Evolutionary conservation across 2,329 filamentous ascomycete species (phyloP).

Genomic region (Orbilia ellipsospora): DNA sequence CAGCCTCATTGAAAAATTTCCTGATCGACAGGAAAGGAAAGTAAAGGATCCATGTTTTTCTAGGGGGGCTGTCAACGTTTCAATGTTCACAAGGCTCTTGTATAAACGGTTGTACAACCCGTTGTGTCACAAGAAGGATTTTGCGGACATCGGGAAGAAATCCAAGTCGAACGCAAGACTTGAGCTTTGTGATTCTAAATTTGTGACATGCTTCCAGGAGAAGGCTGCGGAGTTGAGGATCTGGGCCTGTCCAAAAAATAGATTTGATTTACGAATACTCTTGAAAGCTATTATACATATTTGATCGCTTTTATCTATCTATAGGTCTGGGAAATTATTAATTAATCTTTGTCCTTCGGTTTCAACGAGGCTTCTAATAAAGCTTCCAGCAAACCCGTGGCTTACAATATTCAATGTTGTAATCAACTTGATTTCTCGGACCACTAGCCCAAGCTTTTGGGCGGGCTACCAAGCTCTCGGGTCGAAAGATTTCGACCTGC

Average conservation of each 20-base stretch:
- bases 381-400: not conserved
- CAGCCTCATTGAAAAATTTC: not conserved
- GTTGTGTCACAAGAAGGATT: not conserved
- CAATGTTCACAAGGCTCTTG: not conserved
- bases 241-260: not conserved
- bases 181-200: not conserved
- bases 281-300: not conserved
- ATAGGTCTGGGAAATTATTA: not conserved
- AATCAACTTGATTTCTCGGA: not conserved
- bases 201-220: slow-evolving; percentile 16
- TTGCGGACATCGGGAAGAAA: slow-evolving; percentile 24
- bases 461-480: slow-evolving; percentile 6
- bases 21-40: too few relatives aligned
- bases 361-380: not conserved
- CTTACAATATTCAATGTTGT: slow-evolving; percentile 39
- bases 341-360: not conserved
- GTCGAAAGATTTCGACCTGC: slow-evolving; percentile 3
- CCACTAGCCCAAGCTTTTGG: slow-evolving; percentile 1
- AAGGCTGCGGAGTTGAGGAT: slow-evolving; percentile 6
- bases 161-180: slow-evolving; percentile 19
- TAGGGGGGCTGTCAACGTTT: not conserved
- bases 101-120: not conserved
- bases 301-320: not conserved
- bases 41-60: too few relatives aligned
- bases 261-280: slow-evolving; percentile 1